Percentiles rank a stretch among this genome's conserved stretches.
Evolutionary conservation across 257 asterid genomes (phyloP).

Genomic region (Craterostigma plantagineum): DNA sequence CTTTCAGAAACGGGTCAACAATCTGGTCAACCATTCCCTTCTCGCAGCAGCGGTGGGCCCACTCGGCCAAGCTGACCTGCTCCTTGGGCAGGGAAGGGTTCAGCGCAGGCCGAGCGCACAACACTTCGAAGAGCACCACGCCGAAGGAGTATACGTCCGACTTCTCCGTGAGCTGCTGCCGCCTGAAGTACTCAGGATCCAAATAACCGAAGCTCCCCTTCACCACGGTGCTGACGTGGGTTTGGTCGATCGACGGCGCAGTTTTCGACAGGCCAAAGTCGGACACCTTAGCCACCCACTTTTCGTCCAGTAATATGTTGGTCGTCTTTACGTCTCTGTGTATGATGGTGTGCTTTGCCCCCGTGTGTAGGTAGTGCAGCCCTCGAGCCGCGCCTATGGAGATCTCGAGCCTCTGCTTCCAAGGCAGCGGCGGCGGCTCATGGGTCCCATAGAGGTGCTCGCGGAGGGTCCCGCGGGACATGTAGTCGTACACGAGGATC

Average conservation of each 20-base stretch:
- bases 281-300: slow-evolving; percentile 23
- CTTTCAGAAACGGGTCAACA: slow-evolving; percentile 19
- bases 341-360: slow-evolving; percentile 22
- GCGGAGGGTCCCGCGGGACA: slow-evolving; percentile 28
- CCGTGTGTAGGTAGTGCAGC: slow-evolving; percentile 28
- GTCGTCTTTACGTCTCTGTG: slow-evolving; percentile 35
- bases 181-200: slow-evolving; percentile 24
- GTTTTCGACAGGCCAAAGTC: slow-evolving; percentile 28
- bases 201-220: slow-evolving; percentile 33
- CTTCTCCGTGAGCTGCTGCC: slow-evolving; percentile 25
- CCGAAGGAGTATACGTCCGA: slow-evolving; percentile 28
- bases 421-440: slow-evolving; percentile 15
- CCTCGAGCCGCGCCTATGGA: slow-evolving; percentile 28
- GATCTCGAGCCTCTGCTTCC: slow-evolving; percentile 29
- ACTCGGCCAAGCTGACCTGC: slow-evolving; percentile 28
- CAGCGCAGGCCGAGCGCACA: slow-evolving; percentile 22
- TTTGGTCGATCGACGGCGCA: slow-evolving; percentile 12
- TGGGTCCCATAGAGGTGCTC: slow-evolving; percentile 24
- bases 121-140: slow-evolving; percentile 18
- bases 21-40: slow-evolving; percentile 18
- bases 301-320: slow-evolving; percentile 25
- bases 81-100: slow-evolving; percentile 19
- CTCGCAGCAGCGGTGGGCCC: slow-evolving; percentile 16
- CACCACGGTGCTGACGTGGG: slow-evolving; percentile 26
- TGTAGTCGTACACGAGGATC: slow-evolving; percentile 30